These are phyloP conservation scores for Eremothecium gossypii DNA, from an alignment of 1,139 yeast species.

Conservation along the genomic window DNA sequence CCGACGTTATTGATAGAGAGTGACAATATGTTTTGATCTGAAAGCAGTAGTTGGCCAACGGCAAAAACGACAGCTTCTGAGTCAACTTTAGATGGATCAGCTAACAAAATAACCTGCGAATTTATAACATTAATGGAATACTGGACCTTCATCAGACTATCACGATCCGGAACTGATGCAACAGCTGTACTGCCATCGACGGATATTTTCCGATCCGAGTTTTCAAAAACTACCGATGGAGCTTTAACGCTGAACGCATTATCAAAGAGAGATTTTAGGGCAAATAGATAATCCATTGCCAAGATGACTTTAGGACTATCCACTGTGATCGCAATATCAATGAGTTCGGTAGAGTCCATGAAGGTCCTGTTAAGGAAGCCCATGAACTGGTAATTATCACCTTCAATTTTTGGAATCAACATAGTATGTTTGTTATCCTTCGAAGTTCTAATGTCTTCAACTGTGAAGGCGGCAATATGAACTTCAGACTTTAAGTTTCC, in stretches of 20 bases:
- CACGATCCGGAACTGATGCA: background rate
- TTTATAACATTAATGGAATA: constrained; percentile 67
- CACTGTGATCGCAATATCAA: constrained; percentile 52
- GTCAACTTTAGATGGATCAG: constrained; percentile 59
- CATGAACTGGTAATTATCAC: constrained; percentile 63
- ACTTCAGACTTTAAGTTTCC: constrained; percentile 53
- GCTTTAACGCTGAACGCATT: constrained; percentile 31
- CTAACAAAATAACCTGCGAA: constrained; percentile 69
- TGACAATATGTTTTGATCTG: constrained; percentile 56
- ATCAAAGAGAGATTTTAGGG: constrained; percentile 55
- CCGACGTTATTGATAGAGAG: constrained; percentile 75
- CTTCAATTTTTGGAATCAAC: constrained; percentile 62
- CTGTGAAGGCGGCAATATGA: constrained; percentile 63
- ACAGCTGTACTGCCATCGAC: constrained; percentile 7
- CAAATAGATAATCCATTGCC: constrained; percentile 79
- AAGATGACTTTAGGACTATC: constrained; percentile 75
- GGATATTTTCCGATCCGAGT: constrained; percentile 6
- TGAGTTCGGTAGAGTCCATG: constrained; percentile 34
- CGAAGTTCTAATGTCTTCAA: constrained; percentile 58
- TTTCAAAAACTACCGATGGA: constrained; percentile 8
- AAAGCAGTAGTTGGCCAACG: constrained; percentile 65
- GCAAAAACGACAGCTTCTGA: constrained; percentile 89
- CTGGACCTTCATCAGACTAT: constrained; percentile 30
- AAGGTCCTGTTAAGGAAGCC: constrained; percentile 43
- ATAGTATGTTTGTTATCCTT: constrained; percentile 65